A percentile compares a stretch with the other conserved stretches of the same genome.
Conservation (phyloP, 1,139 yeast species). For the Sugiyamaella novakii region DNA sequence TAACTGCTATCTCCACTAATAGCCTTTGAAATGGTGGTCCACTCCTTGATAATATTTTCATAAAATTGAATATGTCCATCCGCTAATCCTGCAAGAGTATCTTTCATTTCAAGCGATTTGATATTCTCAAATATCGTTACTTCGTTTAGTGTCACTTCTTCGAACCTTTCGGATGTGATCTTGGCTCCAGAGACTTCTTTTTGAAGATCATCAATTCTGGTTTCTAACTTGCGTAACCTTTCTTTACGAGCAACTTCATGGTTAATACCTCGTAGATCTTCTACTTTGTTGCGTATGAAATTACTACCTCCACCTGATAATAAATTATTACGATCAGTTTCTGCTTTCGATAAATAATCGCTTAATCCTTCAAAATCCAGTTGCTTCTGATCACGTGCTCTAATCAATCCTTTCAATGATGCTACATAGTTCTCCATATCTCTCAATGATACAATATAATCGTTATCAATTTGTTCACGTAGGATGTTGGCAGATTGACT, state of each 20-base stretch:
- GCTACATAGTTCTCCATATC: constrained; percentile 86
- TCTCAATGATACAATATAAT: constrained; percentile 77
- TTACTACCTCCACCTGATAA: constrained; percentile 57
- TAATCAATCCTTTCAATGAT: constrained; percentile 73
- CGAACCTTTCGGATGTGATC: constrained; percentile 69
- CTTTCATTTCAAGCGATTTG: constrained; percentile 74
- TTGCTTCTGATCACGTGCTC: constrained; percentile 86
- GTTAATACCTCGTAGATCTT: constrained; percentile 62
- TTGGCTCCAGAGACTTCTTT: constrained; percentile 65
- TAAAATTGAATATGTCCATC: constrained; percentile 78
- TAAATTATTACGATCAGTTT: constrained; percentile 62
- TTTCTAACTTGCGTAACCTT: constrained; percentile 52
- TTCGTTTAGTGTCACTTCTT: constrained; percentile 65
- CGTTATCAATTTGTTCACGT: constrained; percentile 71
- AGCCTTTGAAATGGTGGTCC: constrained; percentile 48
- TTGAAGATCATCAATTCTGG: constrained; percentile 60
- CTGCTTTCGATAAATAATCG: constrained; percentile 73
- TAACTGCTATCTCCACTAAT: constrained; percentile 13
- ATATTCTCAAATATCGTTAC: constrained; percentile 80
- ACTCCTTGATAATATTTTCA: constrained; percentile 66
- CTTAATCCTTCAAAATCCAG: constrained; percentile 85
- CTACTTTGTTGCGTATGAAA: constrained; percentile 56
- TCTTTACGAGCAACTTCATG: constrained; percentile 59
- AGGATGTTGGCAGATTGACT: constrained; percentile 51
- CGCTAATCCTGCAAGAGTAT: constrained; percentile 68